Percentiles rank a stretch among this genome's conserved stretches.
phyloP scores from a whole-genome alignment of 2,329 filamentous ascomycete genomes.

The Aspergillus glaucus region DNA sequence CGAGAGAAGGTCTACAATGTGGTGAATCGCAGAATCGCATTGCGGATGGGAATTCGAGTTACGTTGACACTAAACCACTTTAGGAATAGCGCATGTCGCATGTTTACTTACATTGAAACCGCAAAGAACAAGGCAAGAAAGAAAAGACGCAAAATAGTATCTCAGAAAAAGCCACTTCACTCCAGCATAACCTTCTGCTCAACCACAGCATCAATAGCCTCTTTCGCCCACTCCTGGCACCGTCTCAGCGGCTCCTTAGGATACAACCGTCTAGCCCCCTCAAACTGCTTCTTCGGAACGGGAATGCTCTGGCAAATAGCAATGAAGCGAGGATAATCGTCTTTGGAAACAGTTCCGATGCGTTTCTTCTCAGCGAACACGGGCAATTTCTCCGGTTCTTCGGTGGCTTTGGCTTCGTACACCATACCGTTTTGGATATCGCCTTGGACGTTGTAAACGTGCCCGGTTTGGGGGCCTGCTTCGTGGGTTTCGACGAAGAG shows the following conservation, averaged over 20 bases:
- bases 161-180: neutral
- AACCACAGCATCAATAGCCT: conserved; percentile 13
- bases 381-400: conserved; percentile 13
- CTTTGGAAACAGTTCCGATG: conserved; percentile 15
- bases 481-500: conserved; percentile 22
- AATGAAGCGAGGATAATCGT: conserved; percentile 14
- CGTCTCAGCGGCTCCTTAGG: conserved; percentile 17
- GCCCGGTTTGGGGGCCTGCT: conserved; percentile 11
- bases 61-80: neutral
- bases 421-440: conserved; percentile 26
- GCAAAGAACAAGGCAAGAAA: neutral
- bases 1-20: neutral
- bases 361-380: conserved; percentile 9
- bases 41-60: neutral
- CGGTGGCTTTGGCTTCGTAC: conserved; percentile 13
- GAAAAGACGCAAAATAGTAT: neutral
- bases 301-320: conserved; percentile 14
- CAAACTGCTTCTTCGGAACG: conserved; percentile 26
- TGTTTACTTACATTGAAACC: neutral
- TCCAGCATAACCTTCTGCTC: neutral
- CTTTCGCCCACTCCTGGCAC: conserved; percentile 27
- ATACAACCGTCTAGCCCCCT: conserved; percentile 20
- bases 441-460: conserved; percentile 23
- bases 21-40: neutral
- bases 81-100: neutral